Evolutionary conservation across 306 rosid species (phyloP), one percentile per base, ranked within the genome.

Genomic region (Pachyrhizus erosus): DNA sequence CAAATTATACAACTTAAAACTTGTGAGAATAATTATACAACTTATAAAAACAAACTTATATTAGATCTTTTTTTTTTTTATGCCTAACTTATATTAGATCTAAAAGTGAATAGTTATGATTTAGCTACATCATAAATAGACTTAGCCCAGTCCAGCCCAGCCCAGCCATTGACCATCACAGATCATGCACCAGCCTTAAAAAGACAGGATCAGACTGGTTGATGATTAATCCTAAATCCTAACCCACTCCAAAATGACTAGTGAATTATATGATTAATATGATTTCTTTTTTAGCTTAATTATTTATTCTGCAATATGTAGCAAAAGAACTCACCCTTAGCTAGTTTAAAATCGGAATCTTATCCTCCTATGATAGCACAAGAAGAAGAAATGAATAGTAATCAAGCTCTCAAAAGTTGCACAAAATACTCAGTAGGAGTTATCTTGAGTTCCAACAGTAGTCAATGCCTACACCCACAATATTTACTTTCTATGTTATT

Each of bases 301-400:
- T 33, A 61, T 60, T 24, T 42, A 27, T 31, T 64, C 64, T 64
- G 62, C 14, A 65, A 66, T 18, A 14, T n/a, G 12, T 13, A 66
- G 37, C 18, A 78, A 26, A 24, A 52, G 68, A 52, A 11, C 21
- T 66, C 20, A 31, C 37, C 42, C n/a, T 62, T 51, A 26, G 84
- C 80, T 23, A 73, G 57, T 51, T 73, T 48, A 26, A n/a, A 74
- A 73, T n/a, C 31, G 23, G 31, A 75, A 75, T 18, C 42, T 10
- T 29, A 42, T 18, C 40, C 9, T 67, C 46, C 9, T 29, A 37
- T 40, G 39, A 39, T 37, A 75, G 31, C 52, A 43, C 21, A 42
- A 61, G 45, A 52, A 26, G 29, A 68, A 71, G 45, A 62, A 62
- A 79, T 23, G 20, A 84, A 37, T 24, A 29, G 52, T 29, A 49